Evolutionary conservation across 305 asterid species (phyloP).

Genomic region (Rubia balearica): DNA sequence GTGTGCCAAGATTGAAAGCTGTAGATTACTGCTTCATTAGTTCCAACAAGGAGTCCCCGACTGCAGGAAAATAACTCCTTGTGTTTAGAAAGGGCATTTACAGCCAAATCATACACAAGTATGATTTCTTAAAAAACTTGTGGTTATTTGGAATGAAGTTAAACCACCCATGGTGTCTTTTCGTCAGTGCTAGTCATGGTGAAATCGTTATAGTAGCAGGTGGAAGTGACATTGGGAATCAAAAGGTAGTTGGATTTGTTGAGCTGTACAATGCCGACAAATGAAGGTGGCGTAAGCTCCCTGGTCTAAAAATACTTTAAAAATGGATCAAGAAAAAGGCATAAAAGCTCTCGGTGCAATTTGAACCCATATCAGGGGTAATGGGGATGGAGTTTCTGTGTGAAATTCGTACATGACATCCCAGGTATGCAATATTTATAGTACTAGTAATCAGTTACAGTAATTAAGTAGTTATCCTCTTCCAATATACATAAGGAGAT

Average conservation of each 20-base stretch:
- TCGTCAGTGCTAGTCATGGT: conserved; percentile 68
- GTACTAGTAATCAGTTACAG: no score
- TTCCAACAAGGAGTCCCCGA: conserved; percentile 66
- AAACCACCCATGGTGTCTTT: conserved; percentile 53
- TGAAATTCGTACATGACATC: no score
- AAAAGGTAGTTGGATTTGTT: conserved; percentile 41
- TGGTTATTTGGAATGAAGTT: conserved; percentile 58
- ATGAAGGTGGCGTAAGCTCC: conserved; percentile 58
- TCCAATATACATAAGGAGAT: no score
- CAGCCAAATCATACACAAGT: conserved; percentile 42
- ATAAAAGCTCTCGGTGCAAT: no score
- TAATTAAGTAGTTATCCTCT: no score
- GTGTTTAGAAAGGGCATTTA: conserved; percentile 57
- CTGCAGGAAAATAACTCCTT: conserved; percentile 70
- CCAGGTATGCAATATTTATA: no score
- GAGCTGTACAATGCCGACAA: conserved; percentile 57
- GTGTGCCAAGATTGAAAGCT: conserved; percentile 43
- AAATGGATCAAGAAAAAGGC: conserved; percentile 24
- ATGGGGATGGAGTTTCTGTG: no score
- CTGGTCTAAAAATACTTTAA: conserved; percentile 51
- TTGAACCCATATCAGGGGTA: no score
- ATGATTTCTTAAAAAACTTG: conserved; percentile 50
- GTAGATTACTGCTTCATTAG: conserved; percentile 41
- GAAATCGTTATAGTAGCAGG: conserved; percentile 66
- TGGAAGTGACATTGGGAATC: conserved; percentile 46